These are phyloP conservation scores for Zymoseptoria tritici DNA, from an alignment of 2,329 filamentous ascomycete species.

Conservation along the genomic window DNA sequence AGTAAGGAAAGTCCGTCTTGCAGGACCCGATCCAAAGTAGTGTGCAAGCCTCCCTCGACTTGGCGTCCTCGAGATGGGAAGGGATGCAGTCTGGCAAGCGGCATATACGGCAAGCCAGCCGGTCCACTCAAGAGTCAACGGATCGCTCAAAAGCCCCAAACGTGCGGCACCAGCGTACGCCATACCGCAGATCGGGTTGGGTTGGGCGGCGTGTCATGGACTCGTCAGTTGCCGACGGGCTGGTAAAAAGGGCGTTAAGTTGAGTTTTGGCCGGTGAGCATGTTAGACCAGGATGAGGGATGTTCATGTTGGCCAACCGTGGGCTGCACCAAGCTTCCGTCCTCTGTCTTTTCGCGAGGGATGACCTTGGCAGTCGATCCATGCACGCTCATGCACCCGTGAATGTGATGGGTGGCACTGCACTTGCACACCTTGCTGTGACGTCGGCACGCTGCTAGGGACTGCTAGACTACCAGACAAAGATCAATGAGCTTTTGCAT, in stretches of 20 bases:
- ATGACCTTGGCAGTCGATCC: slow-evolving; percentile 23
- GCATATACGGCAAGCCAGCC: neutral
- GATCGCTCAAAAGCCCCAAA: neutral
- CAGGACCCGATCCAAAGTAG: neutral
- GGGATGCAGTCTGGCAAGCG: neutral
- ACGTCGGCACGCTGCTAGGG: slow-evolving; percentile 20
- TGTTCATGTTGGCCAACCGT: neutral
- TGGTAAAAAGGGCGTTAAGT: neutral
- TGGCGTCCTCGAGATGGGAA: neutral
- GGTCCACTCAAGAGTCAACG: neutral
- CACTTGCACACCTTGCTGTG: slow-evolving; percentile 13
- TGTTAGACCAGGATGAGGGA: neutral
- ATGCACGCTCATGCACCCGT: slow-evolving; percentile 18
- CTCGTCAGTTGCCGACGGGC: neutral
- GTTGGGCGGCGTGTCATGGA: neutral
- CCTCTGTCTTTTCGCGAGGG: slow-evolving; percentile 4
- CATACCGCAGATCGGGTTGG: neutral
- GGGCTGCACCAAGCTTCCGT: neutral
- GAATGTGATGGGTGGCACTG: neutral
- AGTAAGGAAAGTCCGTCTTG: slow-evolving; percentile 19
- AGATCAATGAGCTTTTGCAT: neutral
- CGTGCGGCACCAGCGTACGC: neutral
- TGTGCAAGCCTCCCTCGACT: neutral
- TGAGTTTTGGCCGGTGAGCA: neutral
- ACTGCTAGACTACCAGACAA: slow-evolving; percentile 14